Conservation (phyloP, 163 green algal species). For the Chlorella variabilis region DNA sequence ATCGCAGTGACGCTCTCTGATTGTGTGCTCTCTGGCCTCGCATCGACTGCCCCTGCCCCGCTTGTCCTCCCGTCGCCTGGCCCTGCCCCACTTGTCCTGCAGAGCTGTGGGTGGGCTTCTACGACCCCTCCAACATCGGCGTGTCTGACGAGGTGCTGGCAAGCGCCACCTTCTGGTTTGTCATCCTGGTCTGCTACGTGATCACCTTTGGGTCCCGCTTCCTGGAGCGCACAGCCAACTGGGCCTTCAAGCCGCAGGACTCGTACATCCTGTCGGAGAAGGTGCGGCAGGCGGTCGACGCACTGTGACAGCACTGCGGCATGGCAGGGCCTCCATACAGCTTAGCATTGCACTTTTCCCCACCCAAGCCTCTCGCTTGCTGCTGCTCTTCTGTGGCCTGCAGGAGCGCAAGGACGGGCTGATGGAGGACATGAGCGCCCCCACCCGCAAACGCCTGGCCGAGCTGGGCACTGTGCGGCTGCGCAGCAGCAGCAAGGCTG, state of each 20-base stretch:
- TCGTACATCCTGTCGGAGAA: conserved; percentile 68
- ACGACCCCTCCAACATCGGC: conserved; percentile 70
- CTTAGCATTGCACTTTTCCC: no score
- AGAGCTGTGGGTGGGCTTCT: conserved; percentile 51
- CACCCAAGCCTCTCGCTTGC: no score
- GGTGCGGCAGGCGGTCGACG: no score
- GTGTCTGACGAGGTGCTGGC: conserved; percentile 59
- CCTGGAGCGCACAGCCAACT: conserved; percentile 57
- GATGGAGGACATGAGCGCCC: conserved; percentile 21
- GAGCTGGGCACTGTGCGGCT: conserved; percentile 26
- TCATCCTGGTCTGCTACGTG: conserved; percentile 59
- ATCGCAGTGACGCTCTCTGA: no score
- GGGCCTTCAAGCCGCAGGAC: conserved; percentile 67
- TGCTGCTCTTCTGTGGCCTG: no score
- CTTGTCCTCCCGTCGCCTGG: no score
- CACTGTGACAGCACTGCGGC: no score
- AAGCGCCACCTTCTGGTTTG: conserved; percentile 70
- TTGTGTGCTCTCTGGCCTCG: no score
- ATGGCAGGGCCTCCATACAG: no score
- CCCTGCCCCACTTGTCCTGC: not conserved
- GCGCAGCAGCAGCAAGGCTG: conserved; percentile 1
- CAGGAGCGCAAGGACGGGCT: conserved; percentile 32
- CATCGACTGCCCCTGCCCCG: no score
- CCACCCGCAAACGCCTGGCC: conserved; percentile 27
- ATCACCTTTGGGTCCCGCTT: conserved; percentile 65